Evolutionary conservation across 2,329 filamentous ascomycete species (phyloP), one percentile per base, ranked within the genome.

Genomic region (Talaromyces atroroseus): DNA sequence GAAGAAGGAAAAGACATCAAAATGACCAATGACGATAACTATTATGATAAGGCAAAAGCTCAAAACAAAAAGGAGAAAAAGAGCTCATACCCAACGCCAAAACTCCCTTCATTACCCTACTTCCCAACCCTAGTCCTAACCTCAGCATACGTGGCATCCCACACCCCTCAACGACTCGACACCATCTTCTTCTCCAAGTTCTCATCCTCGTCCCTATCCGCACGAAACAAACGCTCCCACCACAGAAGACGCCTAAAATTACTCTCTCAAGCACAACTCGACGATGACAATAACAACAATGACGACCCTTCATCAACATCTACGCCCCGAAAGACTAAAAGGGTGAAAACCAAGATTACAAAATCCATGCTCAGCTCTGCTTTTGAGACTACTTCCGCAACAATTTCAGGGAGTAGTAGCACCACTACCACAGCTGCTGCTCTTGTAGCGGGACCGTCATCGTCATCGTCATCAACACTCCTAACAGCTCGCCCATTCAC

Each of bases 181-280:
- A 77, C 75, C 7, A 72, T 77, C 55, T 76, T 79, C 58, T 79
- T 79, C 64, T 78, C 76, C 8, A 78, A 77, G 61, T 73, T 77
- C 53, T 76, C 76, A 14, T 73, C 73, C 7, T 72, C 73, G 1
- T 74, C 73, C 0, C 62, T 71, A 40, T 75, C 73, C 26, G 71
- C 70, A 6, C 67, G 73, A 46, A 75, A 73, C 57, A 77, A 77
- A 59, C 74, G 74, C 45, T 70, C 71, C 16, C 74, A 75, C 54
- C 74, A 74, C 58, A 67, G 71, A 52, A 68, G 73, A 11, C 71
- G 74, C 16, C 61, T 75, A 51, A 74, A 75, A 58, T 61, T 74
- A 6, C 68, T 74, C 23, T 74, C 72, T 10, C 71, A 72, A 53
- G 66, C 68, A 3, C 70, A 72, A 45, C 65, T 67, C 4, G 69